A percentile compares a stretch with the other conserved stretches of the same genome.
These are phyloP conservation scores for Rubia occidens DNA, from an alignment of 305 asterid genomes.

Conservation along the genomic window DNA sequence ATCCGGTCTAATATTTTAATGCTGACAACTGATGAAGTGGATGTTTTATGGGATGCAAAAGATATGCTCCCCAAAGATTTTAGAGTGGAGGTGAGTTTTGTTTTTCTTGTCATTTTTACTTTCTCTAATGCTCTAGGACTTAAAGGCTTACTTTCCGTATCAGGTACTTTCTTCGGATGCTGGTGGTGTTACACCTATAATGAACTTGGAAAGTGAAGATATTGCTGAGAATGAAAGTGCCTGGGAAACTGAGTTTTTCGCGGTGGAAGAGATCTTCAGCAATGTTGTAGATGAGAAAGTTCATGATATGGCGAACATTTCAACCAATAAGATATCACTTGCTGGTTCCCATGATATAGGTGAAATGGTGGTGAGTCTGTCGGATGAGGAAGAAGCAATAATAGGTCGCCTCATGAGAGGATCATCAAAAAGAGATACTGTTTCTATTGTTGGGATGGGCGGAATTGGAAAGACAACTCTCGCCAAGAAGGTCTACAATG, in stretches of 20 bases:
- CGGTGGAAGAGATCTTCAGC: background rate
- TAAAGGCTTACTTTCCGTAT: slow-evolving; percentile 28
- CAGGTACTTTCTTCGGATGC: slow-evolving; percentile 89
- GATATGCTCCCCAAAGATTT: slow-evolving; percentile 66
- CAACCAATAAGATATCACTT: background rate
- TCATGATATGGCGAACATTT: background rate
- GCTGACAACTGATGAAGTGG: slow-evolving; percentile 78
- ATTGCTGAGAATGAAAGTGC: slow-evolving; percentile 56
- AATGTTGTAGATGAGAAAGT: background rate
- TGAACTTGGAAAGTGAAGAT: slow-evolving; percentile 15
- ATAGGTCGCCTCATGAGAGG: slow-evolving; percentile 5
- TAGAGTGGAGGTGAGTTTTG: slow-evolving; percentile 60
- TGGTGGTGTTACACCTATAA: slow-evolving; percentile 24
- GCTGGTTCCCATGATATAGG: slow-evolving; percentile 1
- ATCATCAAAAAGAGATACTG: slow-evolving; percentile 1
- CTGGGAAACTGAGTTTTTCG: slow-evolving; percentile 62
- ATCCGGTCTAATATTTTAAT: slow-evolving; percentile 57
- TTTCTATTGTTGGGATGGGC: slow-evolving; percentile 7
- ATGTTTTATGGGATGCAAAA: slow-evolving; percentile 81
- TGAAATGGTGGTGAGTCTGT: slow-evolving; percentile 3
- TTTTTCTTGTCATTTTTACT: slow-evolving; percentile 24
- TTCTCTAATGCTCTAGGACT: slow-evolving; percentile 26
- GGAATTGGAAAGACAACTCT: slow-evolving; percentile 12
- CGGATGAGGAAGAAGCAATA: slow-evolving; percentile 5
- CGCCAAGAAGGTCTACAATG: slow-evolving; percentile 8